A percentile compares a stretch with the other conserved stretches of the same genome.
phyloP scores from a whole-genome alignment of 352 stramenopile genomes.

The Aphanomyces stellatus region DNA sequence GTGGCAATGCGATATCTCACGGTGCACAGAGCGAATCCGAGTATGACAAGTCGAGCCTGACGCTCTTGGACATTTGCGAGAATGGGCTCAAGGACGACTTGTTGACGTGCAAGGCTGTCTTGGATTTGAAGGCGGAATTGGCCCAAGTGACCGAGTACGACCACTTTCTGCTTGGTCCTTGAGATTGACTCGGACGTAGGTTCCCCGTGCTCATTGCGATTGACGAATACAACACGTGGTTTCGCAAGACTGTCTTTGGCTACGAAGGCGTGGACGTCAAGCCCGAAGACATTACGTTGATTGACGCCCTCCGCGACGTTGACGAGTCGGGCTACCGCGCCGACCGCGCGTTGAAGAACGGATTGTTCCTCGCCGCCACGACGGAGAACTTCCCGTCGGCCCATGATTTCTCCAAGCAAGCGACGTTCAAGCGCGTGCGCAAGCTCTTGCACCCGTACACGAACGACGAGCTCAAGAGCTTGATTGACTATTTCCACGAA shows the following conservation, averaged over 20 bases:
- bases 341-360: slow-evolving; percentile 63
- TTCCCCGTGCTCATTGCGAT: slow-evolving; percentile 76
- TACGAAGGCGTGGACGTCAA: slow-evolving; percentile 72
- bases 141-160: slow-evolving; percentile 53
- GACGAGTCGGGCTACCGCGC: slow-evolving; percentile 45
- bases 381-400: slow-evolving; percentile 79
- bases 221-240: slow-evolving; percentile 86
- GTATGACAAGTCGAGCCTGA: slow-evolving; percentile 52
- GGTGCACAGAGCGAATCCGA: slow-evolving; percentile 21
- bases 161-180: neutral
- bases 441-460: slow-evolving; percentile 71
- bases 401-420: slow-evolving; percentile 67
- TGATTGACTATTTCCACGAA: slow-evolving; percentile 46
- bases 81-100: slow-evolving; percentile 76
- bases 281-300: slow-evolving; percentile 70
- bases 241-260: slow-evolving; percentile 77
- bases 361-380: slow-evolving; percentile 68
- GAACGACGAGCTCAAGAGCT: slow-evolving; percentile 56
- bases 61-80: slow-evolving; percentile 68
- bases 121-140: slow-evolving; percentile 71
- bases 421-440: slow-evolving; percentile 50
- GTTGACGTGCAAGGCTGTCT: slow-evolving; percentile 64
- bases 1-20: neutral
- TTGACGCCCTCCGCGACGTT: slow-evolving; percentile 67
- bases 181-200: neutral